Evolutionary conservation across 2,329 filamentous ascomycete genomes (phyloP), one percentile per base, ranked within the genome.

Genomic region (Fusarium sp.): DNA sequence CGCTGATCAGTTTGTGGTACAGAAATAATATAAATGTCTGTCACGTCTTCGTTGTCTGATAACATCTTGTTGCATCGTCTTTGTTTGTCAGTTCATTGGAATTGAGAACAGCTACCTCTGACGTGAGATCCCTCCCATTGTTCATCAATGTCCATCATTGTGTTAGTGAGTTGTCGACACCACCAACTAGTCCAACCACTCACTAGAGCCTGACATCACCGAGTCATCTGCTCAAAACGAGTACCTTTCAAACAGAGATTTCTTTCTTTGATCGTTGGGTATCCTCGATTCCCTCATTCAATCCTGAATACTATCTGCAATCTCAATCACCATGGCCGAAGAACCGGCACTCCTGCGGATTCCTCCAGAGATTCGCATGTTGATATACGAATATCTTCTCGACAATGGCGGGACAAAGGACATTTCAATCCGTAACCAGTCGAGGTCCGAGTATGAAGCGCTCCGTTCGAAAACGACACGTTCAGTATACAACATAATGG

Each of bases 351-450:
- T 82, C 27, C 69, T 82, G 75, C 72, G 73, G 41, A 75, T 81
- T 27, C 82, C 82, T 10, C 73, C 77, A 10, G 82, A 84, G 72
- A 76, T 84, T 54, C 82, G 82, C 27, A 74, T 83, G 63, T 72
- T 83, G 64, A 82, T 84, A 59, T 84, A 83, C 69, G 72, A 78
- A 14, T 78, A 83, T 43, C 79, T 86, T 14, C 80, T 86, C 46
- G 75, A 83, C 62, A 79, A 82, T 56, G 77, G 79, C 28, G 78
- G 80, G 25, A 72, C 79, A 43, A 77, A 76, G 28, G 73, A 74
- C 13, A 78, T 86, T 11, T 72, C 75, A 14, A 83, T 86, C 25
- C 79, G 80, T 25, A 84, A 81, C 55, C 63, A 81, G 59, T 76
- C 76, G 11, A 74, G 65, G 12, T 68, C 57, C 43, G 74, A 75